phyloP scores from a whole-genome alignment of 225 moss, liverwort and hornwort species.

The Marchantia polymorpha region DNA sequence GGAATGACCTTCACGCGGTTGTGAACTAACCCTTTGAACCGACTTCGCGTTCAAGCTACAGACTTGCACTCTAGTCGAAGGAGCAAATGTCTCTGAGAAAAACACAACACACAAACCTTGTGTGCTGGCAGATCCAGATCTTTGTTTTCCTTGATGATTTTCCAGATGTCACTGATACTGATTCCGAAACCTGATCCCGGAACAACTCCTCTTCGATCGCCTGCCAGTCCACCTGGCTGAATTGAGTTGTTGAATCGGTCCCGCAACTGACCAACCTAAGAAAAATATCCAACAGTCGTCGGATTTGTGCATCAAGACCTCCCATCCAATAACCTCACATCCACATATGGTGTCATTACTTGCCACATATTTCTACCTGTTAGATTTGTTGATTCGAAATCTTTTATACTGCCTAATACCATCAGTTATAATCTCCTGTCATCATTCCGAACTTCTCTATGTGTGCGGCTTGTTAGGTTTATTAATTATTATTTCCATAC shows the following conservation, averaged over 20 bases:
- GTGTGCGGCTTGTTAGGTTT: not conserved
- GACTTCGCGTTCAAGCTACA: not conserved
- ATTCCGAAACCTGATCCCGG: constrained; percentile 85
- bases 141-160: constrained; percentile 78
- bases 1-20: too few species aligned
- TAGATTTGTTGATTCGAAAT: too few species aligned
- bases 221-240: constrained; percentile 82
- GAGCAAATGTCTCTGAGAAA: not conserved
- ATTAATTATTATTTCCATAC: not conserved
- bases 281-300: not conserved
- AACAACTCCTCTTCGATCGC: constrained; percentile 80
- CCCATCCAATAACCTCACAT: not conserved
- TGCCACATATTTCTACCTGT: not conserved
- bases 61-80: not conserved
- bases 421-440: not conserved
- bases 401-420: not conserved
- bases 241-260: constrained; percentile 76
- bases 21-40: not conserved
- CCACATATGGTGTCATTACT: not conserved
- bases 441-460: too few species aligned
- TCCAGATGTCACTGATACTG: constrained; percentile 78
- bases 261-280: constrained; percentile 65
- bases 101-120: constrained; percentile 43
- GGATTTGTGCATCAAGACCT: not conserved
- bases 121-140: constrained; percentile 97